phyloP scores from a whole-genome alignment of 2,329 filamentous ascomycete genomes.

The Alternaria sp. region DNA sequence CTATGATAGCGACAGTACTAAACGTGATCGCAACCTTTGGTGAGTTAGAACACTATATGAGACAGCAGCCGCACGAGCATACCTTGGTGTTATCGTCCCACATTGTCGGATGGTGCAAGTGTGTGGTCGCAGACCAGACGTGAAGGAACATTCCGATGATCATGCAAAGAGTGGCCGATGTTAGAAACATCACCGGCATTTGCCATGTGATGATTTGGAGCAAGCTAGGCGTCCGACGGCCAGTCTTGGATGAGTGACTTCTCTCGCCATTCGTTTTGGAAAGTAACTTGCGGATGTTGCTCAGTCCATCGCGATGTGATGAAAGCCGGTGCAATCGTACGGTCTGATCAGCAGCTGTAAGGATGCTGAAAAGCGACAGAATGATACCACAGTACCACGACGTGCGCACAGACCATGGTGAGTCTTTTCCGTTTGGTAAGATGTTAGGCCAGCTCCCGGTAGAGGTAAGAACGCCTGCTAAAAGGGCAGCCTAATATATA shows the following conservation, averaged over 20 bases:
- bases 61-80: not conserved
- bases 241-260: slow-evolving; percentile 28
- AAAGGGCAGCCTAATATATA: slow-evolving; percentile 45
- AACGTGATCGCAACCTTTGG: slow-evolving; percentile 31
- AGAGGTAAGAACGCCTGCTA: slow-evolving; percentile 54
- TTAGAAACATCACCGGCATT: slow-evolving; percentile 51
- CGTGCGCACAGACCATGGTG: slow-evolving; percentile 55
- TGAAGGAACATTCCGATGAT: slow-evolving; percentile 52
- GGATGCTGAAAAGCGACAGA: slow-evolving; percentile 61
- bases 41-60: not conserved
- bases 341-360: slow-evolving; percentile 56
- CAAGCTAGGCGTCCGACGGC: slow-evolving; percentile 35
- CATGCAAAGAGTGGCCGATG: slow-evolving; percentile 49
- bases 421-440: slow-evolving; percentile 47
- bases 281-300: slow-evolving; percentile 50
- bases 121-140: slow-evolving; percentile 48
- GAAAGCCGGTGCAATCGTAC: slow-evolving; percentile 56
- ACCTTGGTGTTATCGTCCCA: slow-evolving; percentile 49
- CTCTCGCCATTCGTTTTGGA: slow-evolving; percentile 35
- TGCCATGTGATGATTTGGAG: slow-evolving; percentile 52
- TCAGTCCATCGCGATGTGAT: slow-evolving; percentile 52
- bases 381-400: slow-evolving; percentile 58
- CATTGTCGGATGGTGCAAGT: slow-evolving; percentile 32
- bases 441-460: slow-evolving; percentile 57
- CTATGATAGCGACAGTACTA: slow-evolving; percentile 22